Conservation (phyloP, 257 asterid species). For the Nyctanthes arbortristis region DNA sequence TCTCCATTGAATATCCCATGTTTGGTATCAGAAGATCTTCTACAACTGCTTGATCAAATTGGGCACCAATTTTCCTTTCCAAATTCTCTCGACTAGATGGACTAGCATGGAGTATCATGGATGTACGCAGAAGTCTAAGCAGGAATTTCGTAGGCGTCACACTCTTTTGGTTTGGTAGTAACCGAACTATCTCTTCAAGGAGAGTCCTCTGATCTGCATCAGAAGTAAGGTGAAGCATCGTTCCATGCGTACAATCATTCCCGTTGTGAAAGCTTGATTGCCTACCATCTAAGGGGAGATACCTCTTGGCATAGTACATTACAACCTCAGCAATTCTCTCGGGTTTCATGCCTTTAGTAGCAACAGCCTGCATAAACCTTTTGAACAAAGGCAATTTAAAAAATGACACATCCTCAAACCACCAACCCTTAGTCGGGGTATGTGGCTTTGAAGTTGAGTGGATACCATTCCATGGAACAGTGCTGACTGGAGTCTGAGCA, state of each 20-base stretch:
- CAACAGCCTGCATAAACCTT: constrained; percentile 37
- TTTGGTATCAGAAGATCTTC: constrained; percentile 54
- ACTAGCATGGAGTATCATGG: constrained; percentile 40
- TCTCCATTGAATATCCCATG: constrained; percentile 39
- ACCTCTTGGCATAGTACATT: constrained; percentile 40
- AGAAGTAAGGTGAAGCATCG: constrained; percentile 23
- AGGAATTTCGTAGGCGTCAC: constrained; percentile 38
- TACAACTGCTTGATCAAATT: constrained; percentile 40
- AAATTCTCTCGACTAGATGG: constrained; percentile 35
- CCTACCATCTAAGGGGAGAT: constrained; percentile 43
- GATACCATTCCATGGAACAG: constrained; percentile 37
- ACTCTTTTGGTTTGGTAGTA: constrained; percentile 52
- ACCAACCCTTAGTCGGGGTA: constrained; percentile 38
- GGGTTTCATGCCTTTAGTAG: constrained; percentile 39
- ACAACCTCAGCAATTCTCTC: constrained; percentile 33
- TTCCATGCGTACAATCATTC: constrained; percentile 3
- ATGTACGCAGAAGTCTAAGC: constrained; percentile 36
- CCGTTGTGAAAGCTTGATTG: constrained; percentile 26
- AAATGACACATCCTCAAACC: constrained; percentile 46
- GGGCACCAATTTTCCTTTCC: constrained; percentile 48
- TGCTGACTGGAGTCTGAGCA: constrained; percentile 18
- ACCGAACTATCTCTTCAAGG: constrained; percentile 44
- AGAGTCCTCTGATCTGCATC: constrained; percentile 45
- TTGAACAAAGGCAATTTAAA: constrained; percentile 43
- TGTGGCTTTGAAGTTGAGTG: constrained; percentile 31